Conservation (phyloP, 2,329 filamentous ascomycete species). For the Diplocarpon rosae region DNA sequence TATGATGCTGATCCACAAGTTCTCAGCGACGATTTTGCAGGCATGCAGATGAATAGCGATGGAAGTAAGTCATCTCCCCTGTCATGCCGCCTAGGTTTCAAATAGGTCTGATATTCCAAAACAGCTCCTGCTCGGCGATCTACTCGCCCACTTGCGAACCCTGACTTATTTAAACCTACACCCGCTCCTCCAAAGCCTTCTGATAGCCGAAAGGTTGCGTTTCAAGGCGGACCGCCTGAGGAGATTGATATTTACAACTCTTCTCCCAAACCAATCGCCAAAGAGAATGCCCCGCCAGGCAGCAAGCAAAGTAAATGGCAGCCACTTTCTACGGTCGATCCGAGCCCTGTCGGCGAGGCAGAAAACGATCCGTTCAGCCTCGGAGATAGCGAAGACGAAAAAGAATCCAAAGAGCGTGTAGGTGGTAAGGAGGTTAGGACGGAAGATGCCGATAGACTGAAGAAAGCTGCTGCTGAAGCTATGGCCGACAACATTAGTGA, state of each 20-base stretch:
- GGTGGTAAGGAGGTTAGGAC: conserved; percentile 42
- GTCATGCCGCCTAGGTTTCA: background rate
- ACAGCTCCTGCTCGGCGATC: conserved; percentile 44
- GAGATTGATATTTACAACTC: conserved; percentile 72
- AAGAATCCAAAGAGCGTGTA: conserved; percentile 51
- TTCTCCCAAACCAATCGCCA: conserved; percentile 44
- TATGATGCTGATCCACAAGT: conserved; percentile 94
- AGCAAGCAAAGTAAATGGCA: conserved; percentile 91
- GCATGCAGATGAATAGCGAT: conserved; percentile 51
- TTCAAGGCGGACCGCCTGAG: conserved; percentile 48
- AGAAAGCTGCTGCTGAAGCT: conserved; percentile 47
- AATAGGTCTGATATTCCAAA: background rate
- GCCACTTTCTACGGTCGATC: conserved; percentile 75
- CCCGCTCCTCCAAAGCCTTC: conserved; percentile 33
- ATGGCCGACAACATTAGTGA: conserved; percentile 32
- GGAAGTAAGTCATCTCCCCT: conserved; percentile 41
- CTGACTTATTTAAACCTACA: conserved; percentile 67
- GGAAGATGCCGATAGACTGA: conserved; percentile 45
- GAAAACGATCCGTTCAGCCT: conserved; percentile 96
- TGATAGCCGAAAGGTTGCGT: conserved; percentile 40
- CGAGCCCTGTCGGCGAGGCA: conserved; percentile 68
- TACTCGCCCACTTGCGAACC: conserved; percentile 59
- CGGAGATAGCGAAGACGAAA: conserved; percentile 90
- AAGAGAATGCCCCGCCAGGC: conserved; percentile 37
- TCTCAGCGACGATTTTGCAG: conserved; percentile 77